phyloP scores from a whole-genome alignment of 2,329 filamentous ascomycete genomes.

The Fusarium coffeatum region DNA sequence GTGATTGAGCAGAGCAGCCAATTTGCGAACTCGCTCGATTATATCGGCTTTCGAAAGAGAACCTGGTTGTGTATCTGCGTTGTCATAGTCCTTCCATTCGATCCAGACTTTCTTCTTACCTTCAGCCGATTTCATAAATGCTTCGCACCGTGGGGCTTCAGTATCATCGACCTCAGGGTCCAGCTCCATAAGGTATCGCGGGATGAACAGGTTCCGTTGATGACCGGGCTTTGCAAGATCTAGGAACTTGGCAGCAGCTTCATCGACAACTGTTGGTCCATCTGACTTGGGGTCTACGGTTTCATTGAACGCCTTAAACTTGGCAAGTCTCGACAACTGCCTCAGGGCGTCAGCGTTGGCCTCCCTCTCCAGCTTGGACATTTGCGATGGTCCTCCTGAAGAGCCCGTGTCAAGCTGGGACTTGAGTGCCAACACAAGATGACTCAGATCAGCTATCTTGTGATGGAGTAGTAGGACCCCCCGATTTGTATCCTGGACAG shows the following conservation, averaged over 20 bases:
- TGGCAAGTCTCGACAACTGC: conserved; percentile 58
- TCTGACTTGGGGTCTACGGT: conserved; percentile 55
- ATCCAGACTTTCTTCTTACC: conserved; percentile 59
- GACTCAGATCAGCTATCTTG: conserved; percentile 58
- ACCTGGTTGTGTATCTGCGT: conserved; percentile 49
- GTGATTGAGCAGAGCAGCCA: conserved; percentile 61
- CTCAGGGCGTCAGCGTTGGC: conserved; percentile 55
- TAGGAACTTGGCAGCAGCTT: conserved; percentile 53
- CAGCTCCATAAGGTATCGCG: conserved; percentile 52
- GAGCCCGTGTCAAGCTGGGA: conserved; percentile 54
- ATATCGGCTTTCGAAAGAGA: conserved; percentile 57
- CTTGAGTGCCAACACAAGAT: conserved; percentile 60
- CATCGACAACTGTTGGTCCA: conserved; percentile 49
- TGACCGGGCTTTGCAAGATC: conserved; percentile 53
- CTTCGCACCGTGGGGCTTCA: conserved; percentile 55
- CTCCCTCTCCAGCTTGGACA: conserved; percentile 52
- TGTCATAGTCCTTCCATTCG: conserved; percentile 63
- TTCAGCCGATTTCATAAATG: conserved; percentile 51
- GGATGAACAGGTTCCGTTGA: conserved; percentile 50
- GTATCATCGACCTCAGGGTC: conserved; percentile 49
- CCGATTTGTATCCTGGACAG: conserved; percentile 61
- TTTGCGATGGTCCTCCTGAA: conserved; percentile 42
- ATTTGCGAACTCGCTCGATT: conserved; percentile 58
- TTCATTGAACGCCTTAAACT: conserved; percentile 64
- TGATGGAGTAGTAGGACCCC: conserved; percentile 61